phyloP scores from a whole-genome alignment of 208 protist genomes.

The Leishmania guyanensis region DNA sequence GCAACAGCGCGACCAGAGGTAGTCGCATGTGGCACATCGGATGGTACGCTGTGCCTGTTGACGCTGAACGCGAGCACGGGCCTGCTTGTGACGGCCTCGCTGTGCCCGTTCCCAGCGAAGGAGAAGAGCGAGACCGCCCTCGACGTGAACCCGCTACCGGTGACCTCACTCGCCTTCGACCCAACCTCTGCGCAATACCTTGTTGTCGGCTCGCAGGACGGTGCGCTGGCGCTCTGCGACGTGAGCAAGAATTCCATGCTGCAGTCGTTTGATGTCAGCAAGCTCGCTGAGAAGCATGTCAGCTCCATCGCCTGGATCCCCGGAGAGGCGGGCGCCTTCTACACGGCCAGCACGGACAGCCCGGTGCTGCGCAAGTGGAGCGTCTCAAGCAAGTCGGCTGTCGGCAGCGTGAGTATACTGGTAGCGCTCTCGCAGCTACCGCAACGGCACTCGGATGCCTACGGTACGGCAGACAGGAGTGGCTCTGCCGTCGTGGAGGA shows the following conservation, averaged over 20 bases:
- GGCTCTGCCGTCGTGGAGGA: neutral
- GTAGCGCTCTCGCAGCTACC: neutral
- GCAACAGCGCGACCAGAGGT: constrained; percentile 62
- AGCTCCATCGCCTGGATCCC: constrained; percentile 72
- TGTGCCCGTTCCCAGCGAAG: constrained; percentile 64
- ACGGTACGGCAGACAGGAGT: neutral
- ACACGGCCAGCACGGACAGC: constrained; percentile 64
- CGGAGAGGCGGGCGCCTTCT: constrained; percentile 66
- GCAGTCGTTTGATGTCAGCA: constrained; percentile 52
- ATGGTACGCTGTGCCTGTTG: constrained; percentile 65
- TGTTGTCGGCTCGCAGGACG: constrained; percentile 74
- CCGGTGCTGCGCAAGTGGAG: constrained; percentile 71
- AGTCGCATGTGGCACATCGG: constrained; percentile 76
- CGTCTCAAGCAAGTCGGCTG: constrained; percentile 54
- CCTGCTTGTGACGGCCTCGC: constrained; percentile 43
- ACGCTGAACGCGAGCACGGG: constrained; percentile 73
- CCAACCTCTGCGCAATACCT: constrained; percentile 67
- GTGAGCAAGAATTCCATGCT: constrained; percentile 42
- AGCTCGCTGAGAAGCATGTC: constrained; percentile 45
- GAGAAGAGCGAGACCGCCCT: constrained; percentile 29
- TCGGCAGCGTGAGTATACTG: constrained; percentile 43
- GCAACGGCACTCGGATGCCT: neutral
- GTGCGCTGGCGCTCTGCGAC: constrained; percentile 67
- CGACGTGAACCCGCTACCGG: constrained; percentile 38
- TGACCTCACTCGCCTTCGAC: constrained; percentile 73